These are phyloP conservation scores for Theileria equi DNA, from an alignment of 169 alveolate species.

Conservation along the genomic window DNA sequence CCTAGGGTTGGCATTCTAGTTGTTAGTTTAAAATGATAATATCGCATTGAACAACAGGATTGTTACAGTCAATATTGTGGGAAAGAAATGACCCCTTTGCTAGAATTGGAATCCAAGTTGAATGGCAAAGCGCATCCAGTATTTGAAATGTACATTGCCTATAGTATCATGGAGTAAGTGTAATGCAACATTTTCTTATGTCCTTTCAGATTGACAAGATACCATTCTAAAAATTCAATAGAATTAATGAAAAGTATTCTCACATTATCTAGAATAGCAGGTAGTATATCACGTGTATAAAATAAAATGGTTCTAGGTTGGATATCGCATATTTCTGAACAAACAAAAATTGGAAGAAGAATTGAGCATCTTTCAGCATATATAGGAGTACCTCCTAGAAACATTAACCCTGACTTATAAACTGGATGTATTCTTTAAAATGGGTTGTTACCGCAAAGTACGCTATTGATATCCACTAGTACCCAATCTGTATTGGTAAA, in stretches of 20 bases:
- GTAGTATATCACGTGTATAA: not conserved
- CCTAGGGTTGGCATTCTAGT: no score
- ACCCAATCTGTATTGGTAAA: constrained; percentile 29
- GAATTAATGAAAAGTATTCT: not conserved
- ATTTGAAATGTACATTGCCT: no score
- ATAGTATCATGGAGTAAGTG: no score
- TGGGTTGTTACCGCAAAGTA: constrained; percentile 40
- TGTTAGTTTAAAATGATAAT: no score
- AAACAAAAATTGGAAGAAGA: constrained; percentile 27
- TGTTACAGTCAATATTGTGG: no score
- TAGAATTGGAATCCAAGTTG: no score
- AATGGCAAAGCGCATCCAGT: no score
- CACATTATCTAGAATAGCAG: not conserved
- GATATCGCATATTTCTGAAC: constrained; percentile 63
- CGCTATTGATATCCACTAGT: constrained; percentile 38
- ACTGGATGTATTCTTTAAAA: not conserved
- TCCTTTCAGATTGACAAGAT: no score
- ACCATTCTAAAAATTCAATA: not conserved
- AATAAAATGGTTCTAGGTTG: constrained; percentile 32
- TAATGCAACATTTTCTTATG: no score
- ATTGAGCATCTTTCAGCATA: constrained; percentile 56
- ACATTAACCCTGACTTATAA: not conserved
- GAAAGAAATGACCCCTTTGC: no score
- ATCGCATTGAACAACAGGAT: no score
- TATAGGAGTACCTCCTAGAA: constrained; percentile 43